phyloP scores from a whole-genome alignment of 768 basidiomycete species.

The Lentinus brumalis region DNA sequence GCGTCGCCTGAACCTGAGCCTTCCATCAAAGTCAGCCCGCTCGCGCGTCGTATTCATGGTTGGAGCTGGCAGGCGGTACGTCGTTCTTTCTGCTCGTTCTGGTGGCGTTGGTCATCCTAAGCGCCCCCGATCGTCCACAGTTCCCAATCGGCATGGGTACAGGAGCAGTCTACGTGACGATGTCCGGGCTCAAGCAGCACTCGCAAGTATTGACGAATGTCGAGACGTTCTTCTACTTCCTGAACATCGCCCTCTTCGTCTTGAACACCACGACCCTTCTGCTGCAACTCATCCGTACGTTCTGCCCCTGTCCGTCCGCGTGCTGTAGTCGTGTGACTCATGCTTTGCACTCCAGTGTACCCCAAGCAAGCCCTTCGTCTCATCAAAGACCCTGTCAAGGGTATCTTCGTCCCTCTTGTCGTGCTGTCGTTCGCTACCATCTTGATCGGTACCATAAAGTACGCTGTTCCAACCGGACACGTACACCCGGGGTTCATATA shows the following conservation, averaged over 20 bases:
- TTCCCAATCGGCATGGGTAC: constrained; percentile 55
- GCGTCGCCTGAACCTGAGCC: not conserved
- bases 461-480: constrained; percentile 42
- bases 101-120: constrained; percentile 25
- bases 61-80: constrained; percentile 55
- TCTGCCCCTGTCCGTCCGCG: not conserved
- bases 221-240: constrained; percentile 48
- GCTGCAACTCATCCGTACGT: constrained; percentile 45
- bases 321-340: not conserved
- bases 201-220: constrained; percentile 35
- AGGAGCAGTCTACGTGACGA: constrained; percentile 50
- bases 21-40: constrained; percentile 30
- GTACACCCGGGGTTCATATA: constrained; percentile 40
- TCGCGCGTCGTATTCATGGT: constrained; percentile 49
- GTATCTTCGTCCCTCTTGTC: constrained; percentile 45
- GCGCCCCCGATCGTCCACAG: constrained; percentile 32
- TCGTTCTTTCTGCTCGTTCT: constrained; percentile 1
- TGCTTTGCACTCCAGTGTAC: constrained; percentile 38
- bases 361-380: constrained; percentile 44
- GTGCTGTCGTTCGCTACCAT: constrained; percentile 53
- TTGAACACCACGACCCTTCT: constrained; percentile 45
- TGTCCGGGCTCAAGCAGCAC: constrained; percentile 42
- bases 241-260: constrained; percentile 46
- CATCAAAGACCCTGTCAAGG: constrained; percentile 46
- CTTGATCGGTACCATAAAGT: constrained; percentile 50